Evolutionary conservation across 2,329 filamentous ascomycete genomes (phyloP).

Genomic region (Tolypocladium nubicola): DNA sequence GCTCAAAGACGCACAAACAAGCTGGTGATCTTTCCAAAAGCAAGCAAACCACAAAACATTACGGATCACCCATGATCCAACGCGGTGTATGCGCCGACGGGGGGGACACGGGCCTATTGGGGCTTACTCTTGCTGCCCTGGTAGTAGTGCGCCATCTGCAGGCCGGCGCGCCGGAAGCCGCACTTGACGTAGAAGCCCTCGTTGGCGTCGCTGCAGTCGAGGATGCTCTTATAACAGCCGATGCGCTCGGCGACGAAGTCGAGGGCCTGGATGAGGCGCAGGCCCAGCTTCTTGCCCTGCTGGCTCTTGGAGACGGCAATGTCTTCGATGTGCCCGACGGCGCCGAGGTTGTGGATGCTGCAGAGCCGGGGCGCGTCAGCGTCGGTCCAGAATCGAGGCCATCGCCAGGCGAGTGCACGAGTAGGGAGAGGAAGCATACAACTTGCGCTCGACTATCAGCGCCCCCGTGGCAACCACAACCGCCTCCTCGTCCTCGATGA

Average conservation of each 20-base stretch:
- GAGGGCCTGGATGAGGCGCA: slow-evolving; percentile 87
- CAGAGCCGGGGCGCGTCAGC: slow-evolving; percentile 1
- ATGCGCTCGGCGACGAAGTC: slow-evolving; percentile 80
- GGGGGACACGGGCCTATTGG: slow-evolving; percentile 10
- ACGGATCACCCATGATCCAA: background rate
- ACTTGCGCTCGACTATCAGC: slow-evolving; percentile 87
- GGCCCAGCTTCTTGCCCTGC: slow-evolving; percentile 92
- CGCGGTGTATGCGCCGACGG: background rate
- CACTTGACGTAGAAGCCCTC: slow-evolving; percentile 98
- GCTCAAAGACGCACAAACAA: background rate
- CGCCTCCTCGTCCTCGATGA: slow-evolving; percentile 61
- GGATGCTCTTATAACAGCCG: slow-evolving; percentile 94
- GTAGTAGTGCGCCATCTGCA: slow-evolving; percentile 97
- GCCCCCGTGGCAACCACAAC: slow-evolving; percentile 84
- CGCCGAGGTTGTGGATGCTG: slow-evolving; percentile 68
- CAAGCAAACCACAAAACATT: background rate
- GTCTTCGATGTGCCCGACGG: slow-evolving; percentile 94
- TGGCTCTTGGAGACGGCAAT: slow-evolving; percentile 92
- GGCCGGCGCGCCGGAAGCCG: slow-evolving; percentile 80
- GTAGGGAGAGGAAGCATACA: slow-evolving; percentile 43
- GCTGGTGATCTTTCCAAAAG: background rate
- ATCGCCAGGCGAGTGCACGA: too few relatives aligned
- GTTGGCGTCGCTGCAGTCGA: slow-evolving; percentile 93
- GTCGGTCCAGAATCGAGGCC: slow-evolving; percentile 7
- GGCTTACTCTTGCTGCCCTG: slow-evolving; percentile 43